phyloP scores from a whole-genome alignment of 495 filamentous ascomycete genomes.

The Penicillium daleae region DNA sequence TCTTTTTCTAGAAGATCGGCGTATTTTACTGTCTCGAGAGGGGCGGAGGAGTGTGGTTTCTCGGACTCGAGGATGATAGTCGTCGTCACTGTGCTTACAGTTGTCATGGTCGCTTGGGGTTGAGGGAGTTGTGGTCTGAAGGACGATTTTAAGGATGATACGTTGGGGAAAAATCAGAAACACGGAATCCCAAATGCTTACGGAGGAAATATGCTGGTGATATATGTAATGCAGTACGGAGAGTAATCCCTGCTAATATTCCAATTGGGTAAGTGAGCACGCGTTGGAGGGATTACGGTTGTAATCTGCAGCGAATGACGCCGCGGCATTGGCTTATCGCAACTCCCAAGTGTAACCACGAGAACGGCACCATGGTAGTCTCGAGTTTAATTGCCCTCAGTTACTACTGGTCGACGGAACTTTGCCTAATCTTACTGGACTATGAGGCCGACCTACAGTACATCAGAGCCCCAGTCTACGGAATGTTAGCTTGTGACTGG shows the following conservation, averaged over 20 bases:
- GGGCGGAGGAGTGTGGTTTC: background rate
- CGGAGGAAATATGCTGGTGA: background rate
- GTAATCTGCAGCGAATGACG: slow-evolving; percentile 3
- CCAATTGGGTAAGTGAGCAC: slow-evolving; percentile 7
- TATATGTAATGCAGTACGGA: background rate
- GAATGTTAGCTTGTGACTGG: background rate
- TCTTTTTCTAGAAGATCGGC: background rate
- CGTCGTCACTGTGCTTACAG: slow-evolving; percentile 3
- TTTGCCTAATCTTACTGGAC: background rate
- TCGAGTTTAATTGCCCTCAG: background rate
- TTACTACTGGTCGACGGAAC: background rate
- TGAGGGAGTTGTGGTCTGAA: no score
- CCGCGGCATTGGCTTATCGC: slow-evolving; percentile 1
- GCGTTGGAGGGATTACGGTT: background rate
- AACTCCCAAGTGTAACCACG: background rate
- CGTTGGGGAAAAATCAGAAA: background rate
- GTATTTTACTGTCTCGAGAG: slow-evolving; percentile 1
- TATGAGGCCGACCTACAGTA: background rate
- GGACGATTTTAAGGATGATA: background rate
- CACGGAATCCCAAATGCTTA: background rate
- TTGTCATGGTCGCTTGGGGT: background rate
- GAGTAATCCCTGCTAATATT: background rate
- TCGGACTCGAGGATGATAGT: background rate
- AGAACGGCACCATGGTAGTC: slow-evolving; percentile 1
- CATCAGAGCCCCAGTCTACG: background rate